Evolutionary conservation across 140 eudicot species (phyloP).

Genomic region (Ambrosia hybrid): DNA sequence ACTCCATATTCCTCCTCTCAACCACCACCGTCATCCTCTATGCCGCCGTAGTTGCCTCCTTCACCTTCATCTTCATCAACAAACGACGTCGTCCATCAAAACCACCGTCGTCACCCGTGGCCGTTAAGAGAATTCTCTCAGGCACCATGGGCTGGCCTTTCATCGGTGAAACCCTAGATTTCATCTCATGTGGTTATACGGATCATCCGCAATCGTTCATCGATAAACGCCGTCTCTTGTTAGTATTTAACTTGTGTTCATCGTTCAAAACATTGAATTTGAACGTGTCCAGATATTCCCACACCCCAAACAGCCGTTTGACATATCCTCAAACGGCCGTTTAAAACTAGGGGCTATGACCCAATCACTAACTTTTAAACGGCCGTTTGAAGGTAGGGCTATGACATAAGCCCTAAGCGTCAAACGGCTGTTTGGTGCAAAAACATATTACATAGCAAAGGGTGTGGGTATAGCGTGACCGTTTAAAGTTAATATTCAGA

Average conservation of each 20-base stretch:
- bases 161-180: constrained; percentile 82
- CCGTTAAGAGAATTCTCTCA: constrained; percentile 33
- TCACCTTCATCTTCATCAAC: constrained; percentile 16
- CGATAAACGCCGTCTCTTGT: constrained; percentile 85
- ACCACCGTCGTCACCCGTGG: neutral
- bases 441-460: too few species aligned
- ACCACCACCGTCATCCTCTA: constrained; percentile 31
- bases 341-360: too few species aligned
- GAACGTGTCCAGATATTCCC: too few species aligned
- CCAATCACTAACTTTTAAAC: too few species aligned
- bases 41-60: constrained; percentile 22
- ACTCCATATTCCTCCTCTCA: constrained; percentile 21
- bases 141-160: constrained; percentile 89
- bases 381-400: too few species aligned
- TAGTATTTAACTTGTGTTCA: neutral
- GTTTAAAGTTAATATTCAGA: too few species aligned
- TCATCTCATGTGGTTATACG: constrained; percentile 77
- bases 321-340: too few species aligned
- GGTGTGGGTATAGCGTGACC: too few species aligned
- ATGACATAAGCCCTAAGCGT: too few species aligned
- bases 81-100: neutral
- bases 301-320: too few species aligned
- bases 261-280: neutral
- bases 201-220: constrained; percentile 76
- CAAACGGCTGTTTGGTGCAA: too few species aligned